Base-by-base conservation (phyloP, 768 basidiomycete species). In the Macrolepiota albuminosa region DNA sequence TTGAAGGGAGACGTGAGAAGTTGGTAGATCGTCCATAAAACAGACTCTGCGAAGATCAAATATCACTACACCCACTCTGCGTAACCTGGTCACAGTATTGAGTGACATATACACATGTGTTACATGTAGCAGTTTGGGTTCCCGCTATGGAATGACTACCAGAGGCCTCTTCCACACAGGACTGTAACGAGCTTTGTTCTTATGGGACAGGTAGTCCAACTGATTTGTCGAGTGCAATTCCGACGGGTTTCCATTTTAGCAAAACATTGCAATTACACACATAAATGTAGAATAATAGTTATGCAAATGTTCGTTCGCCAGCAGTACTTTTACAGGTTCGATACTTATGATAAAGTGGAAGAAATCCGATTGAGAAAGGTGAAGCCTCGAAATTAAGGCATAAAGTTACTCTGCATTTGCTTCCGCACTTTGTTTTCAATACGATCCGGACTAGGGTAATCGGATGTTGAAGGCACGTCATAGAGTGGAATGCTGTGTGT, bases 1-100 rank as follows among this genome's bases (percentile, higher is more conserved):
- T 29, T 72, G 71, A 14, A 79, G 71, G 10, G 74, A 72, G 14
- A 69, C 69, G 60, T 78, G 76, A 24, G 56, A 47, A 48, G 45
- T 29, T 14, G 49, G 42, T 37, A 24, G 39, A 61, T 57, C 24
- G 39, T 39, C 39, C 55, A 47, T 56, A 31, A 24, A 4, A 14
- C 14, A 13, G 26, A 46, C 24, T 45, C 4, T 40, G 37, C 6
- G 16, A 16, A 18, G 21, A 16, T 18, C 10, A 5, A 39, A 3
- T 40, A 29, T 16, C 24, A 18, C n/a, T 40, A 29, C 52, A 54
- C 37, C n/a, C 24, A 10, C 29, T 29, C 29, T 29, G 29, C 29
- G 29, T 29, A 29, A 29, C 29, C 29, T 2, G 29, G 29, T 29
- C 29, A 29, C 29, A 29, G 29, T 29, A 29, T 29, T 29, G 29